Base-by-base conservation (phyloP, 176 grass and related monocot genomes). In the Calamus simplicifolius region DNA sequence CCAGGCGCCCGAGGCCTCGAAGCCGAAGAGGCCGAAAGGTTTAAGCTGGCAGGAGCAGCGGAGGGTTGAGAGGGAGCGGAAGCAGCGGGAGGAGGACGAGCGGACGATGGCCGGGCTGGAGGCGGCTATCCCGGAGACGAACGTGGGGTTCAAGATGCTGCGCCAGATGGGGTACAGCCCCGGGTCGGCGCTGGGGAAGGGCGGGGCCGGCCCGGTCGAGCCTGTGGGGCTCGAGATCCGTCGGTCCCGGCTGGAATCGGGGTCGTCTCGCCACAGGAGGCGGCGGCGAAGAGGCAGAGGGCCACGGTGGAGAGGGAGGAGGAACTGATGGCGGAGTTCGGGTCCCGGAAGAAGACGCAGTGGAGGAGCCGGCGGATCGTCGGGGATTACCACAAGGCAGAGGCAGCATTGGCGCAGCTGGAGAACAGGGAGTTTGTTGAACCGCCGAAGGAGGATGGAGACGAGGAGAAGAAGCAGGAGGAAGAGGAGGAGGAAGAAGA, bases 111-210 rank as follows among this genome's bases (percentile, higher is more conserved):
- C 75, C 15, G 72, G 72, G 16, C 79, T 92, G 29, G 51, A 80
- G 51, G 77, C 75, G 69, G 80, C 79, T 48, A 98, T 98, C 29
- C 87, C 87, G 16, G 87, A 85, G 59, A 82, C 75, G 73, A 98
- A 88, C 69, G 79, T 98, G 14, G 84, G 93, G n/a, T 97, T 97
- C 69, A 88, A 63, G 84, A 69, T 97, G 66, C 31, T 97, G 59
- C 86, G 51, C 68, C 76, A 69, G 81, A 97, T 97, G 87, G 93
- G 87, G 50, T 97, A 88, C 66, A 73, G 5, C 48, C 63, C 72
- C 53, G 70, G 58, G 15, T 62, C 56, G 52, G 71, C 66, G 63
- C 56, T 82, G 52, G 16, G 75, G 54, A n/a, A 57, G 62, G 64
- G 61, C 21, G 68, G 77, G 52, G 69, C 21, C 64, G 73, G 73